Conservation (phyloP, 2,329 filamentous ascomycete genomes). For the Alternaria viburni region DNA sequence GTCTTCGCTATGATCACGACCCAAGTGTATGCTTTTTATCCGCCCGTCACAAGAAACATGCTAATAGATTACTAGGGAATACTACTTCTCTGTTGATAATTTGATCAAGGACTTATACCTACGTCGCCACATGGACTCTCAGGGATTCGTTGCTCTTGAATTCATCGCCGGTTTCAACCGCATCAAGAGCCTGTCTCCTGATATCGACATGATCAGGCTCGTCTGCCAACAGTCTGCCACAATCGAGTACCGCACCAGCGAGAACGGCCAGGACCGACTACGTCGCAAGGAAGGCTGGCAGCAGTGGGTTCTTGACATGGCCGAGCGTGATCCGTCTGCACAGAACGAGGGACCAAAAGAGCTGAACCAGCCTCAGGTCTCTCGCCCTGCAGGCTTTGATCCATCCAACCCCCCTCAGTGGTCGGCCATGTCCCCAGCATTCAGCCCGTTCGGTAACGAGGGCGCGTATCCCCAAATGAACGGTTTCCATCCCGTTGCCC, state of each 20-base stretch:
- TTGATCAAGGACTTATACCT: constrained; percentile 91
- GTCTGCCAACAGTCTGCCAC: constrained; percentile 75
- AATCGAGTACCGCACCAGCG: constrained; percentile 76
- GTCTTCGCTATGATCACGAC: constrained; percentile 64
- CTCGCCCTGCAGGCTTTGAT: constrained; percentile 47
- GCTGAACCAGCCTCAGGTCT: constrained; percentile 49
- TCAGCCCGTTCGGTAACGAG: constrained; percentile 31
- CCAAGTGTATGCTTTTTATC: constrained; percentile 58
- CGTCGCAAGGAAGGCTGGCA: constrained; percentile 79
- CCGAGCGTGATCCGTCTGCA: constrained; percentile 74
- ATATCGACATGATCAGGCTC: constrained; percentile 74
- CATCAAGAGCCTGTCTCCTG: constrained; percentile 73
- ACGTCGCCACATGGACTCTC: constrained; percentile 89
- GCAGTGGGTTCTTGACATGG: constrained; percentile 75
- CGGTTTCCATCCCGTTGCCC: constrained; percentile 30
- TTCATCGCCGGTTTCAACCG: constrained; percentile 88
- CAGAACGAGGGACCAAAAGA: constrained; percentile 73
- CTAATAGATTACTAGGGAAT: constrained; percentile 68
- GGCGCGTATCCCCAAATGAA: constrained; percentile 36
- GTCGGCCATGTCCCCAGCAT: constrained; percentile 31
- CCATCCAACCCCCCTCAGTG: constrained; percentile 37
- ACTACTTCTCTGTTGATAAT: constrained; percentile 97
- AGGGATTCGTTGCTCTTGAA: constrained; percentile 84
- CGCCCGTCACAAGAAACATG: neutral
- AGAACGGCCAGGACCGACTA: constrained; percentile 79